Percentiles rank a stretch among this genome's conserved stretches.
These are phyloP conservation scores for Panellus pusillus DNA, from an alignment of 768 basidiomycete genomes.

Conservation along the genomic window DNA sequence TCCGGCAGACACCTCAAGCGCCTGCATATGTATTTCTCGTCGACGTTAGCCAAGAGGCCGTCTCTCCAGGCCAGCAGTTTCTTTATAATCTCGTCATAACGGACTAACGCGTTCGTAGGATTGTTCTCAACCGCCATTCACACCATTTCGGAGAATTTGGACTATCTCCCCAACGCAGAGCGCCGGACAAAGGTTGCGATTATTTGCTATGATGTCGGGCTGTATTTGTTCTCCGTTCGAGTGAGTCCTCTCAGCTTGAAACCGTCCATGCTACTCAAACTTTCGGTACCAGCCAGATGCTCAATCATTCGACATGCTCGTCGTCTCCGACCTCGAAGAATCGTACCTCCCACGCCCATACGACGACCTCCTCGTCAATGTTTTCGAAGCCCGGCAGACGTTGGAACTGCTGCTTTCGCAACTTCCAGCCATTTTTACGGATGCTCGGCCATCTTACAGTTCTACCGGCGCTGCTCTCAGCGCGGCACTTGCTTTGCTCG, in stretches of 20 bases:
- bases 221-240: conserved; percentile 67
- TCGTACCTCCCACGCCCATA: conserved; percentile 60
- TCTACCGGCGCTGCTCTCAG: conserved; percentile 14
- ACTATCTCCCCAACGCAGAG: conserved; percentile 64
- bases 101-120: conserved; percentile 22
- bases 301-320: conserved; percentile 50
- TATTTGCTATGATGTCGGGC: conserved; percentile 57
- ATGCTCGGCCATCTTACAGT: not conserved
- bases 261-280: not conserved
- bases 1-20: conserved; percentile 64
- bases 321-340: conserved; percentile 66
- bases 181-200: conserved; percentile 59
- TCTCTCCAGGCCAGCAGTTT: conserved; percentile 49
- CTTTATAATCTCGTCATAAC: too few relatives aligned
- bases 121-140: conserved; percentile 70
- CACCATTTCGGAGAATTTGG: conserved; percentile 64
- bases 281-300: not conserved
- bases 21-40: conserved; percentile 68
- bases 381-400: conserved; percentile 51
- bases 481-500: not conserved
- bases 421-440: conserved; percentile 62
- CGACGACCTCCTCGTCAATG: conserved; percentile 60
- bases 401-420: conserved; percentile 53
- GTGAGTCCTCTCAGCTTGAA: not conserved
- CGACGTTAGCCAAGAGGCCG: conserved; percentile 61